Evolutionary conservation across 805 yeast genomes (phyloP), one percentile per base, ranked within the genome.

Genomic region (Candida namnaoensis): DNA sequence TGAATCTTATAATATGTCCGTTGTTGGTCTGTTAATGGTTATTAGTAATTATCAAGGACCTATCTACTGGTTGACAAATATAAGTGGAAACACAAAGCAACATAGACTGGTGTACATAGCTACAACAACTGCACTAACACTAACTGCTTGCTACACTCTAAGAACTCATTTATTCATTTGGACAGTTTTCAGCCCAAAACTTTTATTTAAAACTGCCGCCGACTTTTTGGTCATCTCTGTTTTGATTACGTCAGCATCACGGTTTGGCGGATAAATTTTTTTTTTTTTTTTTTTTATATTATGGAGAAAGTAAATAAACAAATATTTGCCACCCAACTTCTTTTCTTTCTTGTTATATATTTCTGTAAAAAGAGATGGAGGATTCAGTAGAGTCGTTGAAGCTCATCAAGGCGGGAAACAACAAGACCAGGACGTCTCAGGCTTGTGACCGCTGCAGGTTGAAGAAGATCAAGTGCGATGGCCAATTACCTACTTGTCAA

Each of bases 151-250:
- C 58, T 71, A 72, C 39, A 67, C 74, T 19, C 69, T 90, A 50
- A 70, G 95, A 50, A 84, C 81, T 54, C 99, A 93, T 59, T 67
- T 93, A 43, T 93, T 93, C 57, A 84, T 93, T 9, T 93, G 99
- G 99, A 90, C 98, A 2, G 99, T 93, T 7, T 93, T 93, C 64
- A 85, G 95, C 40, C 99, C 99, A 1, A 91, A 90, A 54, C 59
- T 93, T 5, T 71, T 95, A 32, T 93, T 82, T 57, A 80, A 82
- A 49, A 76, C 78, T 2, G 79, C 80, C 4, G 93, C 98, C 98
- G 65, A 73, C 30, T 42, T 75, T 5, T 64, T 77, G 37, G 65
- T 79, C 69, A 61, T 60, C 51, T 36, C 65, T 41, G 41, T 80
- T 41, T 7, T 9, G 30, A 11, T 27, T 27, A 27, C 3, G 19